phyloP scores from a whole-genome alignment of 169 alveolate genomes.

The Nephromyces sp. region DNA sequence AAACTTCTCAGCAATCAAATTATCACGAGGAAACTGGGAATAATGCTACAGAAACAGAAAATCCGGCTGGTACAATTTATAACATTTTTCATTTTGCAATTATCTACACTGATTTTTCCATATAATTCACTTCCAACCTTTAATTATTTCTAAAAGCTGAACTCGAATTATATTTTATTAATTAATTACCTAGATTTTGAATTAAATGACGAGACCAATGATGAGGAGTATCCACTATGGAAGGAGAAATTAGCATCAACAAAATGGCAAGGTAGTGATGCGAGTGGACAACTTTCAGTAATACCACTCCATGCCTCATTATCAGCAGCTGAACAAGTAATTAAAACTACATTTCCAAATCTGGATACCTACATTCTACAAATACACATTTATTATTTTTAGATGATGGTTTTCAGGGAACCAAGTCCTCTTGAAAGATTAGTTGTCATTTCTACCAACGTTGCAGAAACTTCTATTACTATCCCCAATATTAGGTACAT shows the following conservation, averaged over 20 bases:
- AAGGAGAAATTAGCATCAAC: neutral
- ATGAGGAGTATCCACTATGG: neutral
- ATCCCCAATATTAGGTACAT: constrained; percentile 85
- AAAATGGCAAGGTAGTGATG: constrained; percentile 7
- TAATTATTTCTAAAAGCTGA: no score
- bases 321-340: constrained; percentile 24
- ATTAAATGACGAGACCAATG: neutral
- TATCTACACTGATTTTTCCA: no score
- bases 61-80: no score
- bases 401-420: constrained; percentile 56
- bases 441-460: constrained; percentile 94
- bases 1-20: no score
- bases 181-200: neutral
- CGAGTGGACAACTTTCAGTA: constrained; percentile 4
- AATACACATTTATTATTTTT: constrained; percentile 1
- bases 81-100: no score
- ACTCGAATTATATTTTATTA: no score
- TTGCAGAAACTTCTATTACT: constrained; percentile 98
- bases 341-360: neutral
- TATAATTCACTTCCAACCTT: no score
- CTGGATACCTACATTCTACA: no score
- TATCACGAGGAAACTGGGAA: no score
- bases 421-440: constrained; percentile 81
- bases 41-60: no score
- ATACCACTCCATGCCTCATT: constrained; percentile 43